Evolutionary conservation across 495 filamentous ascomycete genomes (phyloP).

Genomic region (Diplogelasinospora grovesii): DNA sequence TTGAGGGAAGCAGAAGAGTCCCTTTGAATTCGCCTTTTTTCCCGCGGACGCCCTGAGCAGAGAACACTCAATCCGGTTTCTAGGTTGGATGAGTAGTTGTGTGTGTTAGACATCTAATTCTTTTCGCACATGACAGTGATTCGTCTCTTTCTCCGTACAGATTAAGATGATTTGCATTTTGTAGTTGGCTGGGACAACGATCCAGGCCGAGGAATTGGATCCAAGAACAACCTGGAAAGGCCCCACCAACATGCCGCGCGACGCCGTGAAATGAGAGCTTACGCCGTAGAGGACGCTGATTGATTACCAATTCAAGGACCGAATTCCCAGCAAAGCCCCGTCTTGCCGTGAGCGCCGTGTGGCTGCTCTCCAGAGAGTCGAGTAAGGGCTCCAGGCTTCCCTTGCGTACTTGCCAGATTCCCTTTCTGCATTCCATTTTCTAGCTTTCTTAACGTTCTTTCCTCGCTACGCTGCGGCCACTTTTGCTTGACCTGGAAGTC

Average conservation of each 20-base stretch:
- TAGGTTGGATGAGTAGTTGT: too few relatives aligned
- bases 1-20: too few relatives aligned
- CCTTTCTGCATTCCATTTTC: neutral
- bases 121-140: too few relatives aligned
- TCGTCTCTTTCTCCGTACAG: too few relatives aligned
- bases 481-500: too few relatives aligned
- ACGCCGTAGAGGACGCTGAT: conserved; percentile 2
- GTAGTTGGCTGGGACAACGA: neutral
- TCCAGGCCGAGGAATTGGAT: neutral
- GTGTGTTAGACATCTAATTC: too few relatives aligned
- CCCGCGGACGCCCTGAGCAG: too few relatives aligned
- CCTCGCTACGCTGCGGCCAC: too few relatives aligned
- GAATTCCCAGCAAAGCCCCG: conserved; percentile 8
- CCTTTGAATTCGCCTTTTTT: too few relatives aligned
- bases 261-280: conserved; percentile 21
- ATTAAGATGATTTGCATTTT: conserved; percentile 3
- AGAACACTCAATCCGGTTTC: too few relatives aligned
- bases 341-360: neutral
- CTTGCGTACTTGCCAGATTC: neutral
- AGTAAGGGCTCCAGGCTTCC: neutral
- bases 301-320: conserved; percentile 30
- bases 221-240: neutral
- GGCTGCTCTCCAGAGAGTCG: neutral
- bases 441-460: neutral
- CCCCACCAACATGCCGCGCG: conserved; percentile 18